Base-by-base conservation (phyloP, 139 green algal species). In the Chlorella ohadii region DNA sequence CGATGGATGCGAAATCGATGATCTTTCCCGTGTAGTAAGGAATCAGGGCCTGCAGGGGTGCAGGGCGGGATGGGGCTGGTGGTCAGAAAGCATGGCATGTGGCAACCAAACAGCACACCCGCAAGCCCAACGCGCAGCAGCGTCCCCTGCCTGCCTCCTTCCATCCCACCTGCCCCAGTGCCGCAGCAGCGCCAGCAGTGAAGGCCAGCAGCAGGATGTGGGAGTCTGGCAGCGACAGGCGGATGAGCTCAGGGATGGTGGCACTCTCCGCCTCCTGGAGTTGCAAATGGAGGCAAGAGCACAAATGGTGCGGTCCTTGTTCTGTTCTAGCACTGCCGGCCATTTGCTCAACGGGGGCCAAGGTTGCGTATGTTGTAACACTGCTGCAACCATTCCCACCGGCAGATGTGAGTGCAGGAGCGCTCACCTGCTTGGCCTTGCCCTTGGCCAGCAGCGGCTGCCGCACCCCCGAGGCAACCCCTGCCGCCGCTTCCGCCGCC, bases 1-100 rank as follows among this genome's bases (percentile, higher is more conserved):
- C 91, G 16, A 96, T 95, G 41, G 87, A 92, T 6, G 94, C 94
- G n/a, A 90, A 94, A 86, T 97, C 92, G 7, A 97, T 94, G 86
- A 98, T 94, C 9, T 87, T 79, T 4, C 93, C 87, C 0, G 93
- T 96, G 80, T 90, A 95, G 89, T 93, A 94, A 0, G 94, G 91
- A n/a, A 97, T 89, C n/a, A 90, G 84, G 20, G 93, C 94, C 81
- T 91, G 84, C n/a, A 85, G 86, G 44, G 44, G 44, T 51, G 44
- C n/a, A n/a, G n/a, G n/a, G n/a, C n/a, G n/a, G n/a, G n/a, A n/a
- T n/a, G n/a, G n/a, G n/a, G n/a, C n/a, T n/a, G n/a, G n/a, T n/a
- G n/a, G n/a, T n/a, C n/a, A n/a, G n/a, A n/a, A n/a, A n/a, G n/a
- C n/a, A n/a, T n/a, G n/a, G n/a, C n/a, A n/a, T n/a, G n/a, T n/a